These are phyloP conservation scores for Curvularia sp. DNA, from an alignment of 2,329 filamentous ascomycete genomes.

Conservation along the genomic window DNA sequence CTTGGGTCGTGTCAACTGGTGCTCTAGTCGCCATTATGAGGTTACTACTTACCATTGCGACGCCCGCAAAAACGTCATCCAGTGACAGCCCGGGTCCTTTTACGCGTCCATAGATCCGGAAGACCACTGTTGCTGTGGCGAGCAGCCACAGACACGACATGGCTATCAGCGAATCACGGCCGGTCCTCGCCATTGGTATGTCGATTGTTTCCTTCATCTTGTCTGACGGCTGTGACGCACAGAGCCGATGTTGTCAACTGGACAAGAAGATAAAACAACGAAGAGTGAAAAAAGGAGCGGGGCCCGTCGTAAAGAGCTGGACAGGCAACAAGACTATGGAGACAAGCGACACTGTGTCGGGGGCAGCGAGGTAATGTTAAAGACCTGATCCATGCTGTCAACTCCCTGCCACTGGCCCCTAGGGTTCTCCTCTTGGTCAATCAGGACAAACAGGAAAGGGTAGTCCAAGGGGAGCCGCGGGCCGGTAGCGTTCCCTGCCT, in stretches of 20 bases:
- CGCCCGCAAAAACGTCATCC: constrained; percentile 27
- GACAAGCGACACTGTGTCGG: neutral
- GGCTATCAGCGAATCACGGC: constrained; percentile 30
- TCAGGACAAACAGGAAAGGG: constrained; percentile 4
- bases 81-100: constrained; percentile 28
- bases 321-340: neutral
- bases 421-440: constrained; percentile 8
- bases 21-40: too few species aligned
- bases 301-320: constrained; percentile 2
- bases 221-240: neutral
- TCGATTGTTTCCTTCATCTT: constrained; percentile 17
- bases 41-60: constrained; percentile 22
- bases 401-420: constrained; percentile 1
- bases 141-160: constrained; percentile 29
- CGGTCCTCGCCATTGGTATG: constrained; percentile 28
- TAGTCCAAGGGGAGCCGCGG: constrained; percentile 2
- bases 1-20: constrained; percentile 12
- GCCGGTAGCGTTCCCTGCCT: constrained; percentile 8
- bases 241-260: neutral
- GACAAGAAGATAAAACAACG: constrained; percentile 1
- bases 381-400: constrained; percentile 7
- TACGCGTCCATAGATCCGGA: constrained; percentile 26
- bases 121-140: constrained; percentile 20
- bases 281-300: constrained; percentile 1
- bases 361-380: constrained; percentile 7